Conservation (phyloP, 768 basidiomycete species). For the Hysterangium stoloniferum region DNA sequence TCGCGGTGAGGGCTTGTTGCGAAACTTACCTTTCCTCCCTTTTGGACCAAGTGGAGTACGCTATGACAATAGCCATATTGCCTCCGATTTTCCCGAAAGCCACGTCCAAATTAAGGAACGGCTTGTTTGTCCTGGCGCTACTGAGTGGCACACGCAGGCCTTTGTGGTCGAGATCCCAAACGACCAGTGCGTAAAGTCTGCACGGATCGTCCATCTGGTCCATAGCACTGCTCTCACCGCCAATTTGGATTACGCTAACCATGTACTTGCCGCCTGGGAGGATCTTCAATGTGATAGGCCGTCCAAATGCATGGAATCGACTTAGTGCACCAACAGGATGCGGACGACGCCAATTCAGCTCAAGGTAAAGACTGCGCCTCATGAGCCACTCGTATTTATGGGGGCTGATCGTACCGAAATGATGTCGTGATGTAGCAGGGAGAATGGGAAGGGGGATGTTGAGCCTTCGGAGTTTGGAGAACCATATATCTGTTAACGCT, state of each 20-base stretch:
- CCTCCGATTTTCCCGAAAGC: neutral
- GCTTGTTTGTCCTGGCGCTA: neutral
- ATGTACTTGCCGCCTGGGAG: slow-evolving; percentile 11
- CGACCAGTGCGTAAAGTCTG: neutral
- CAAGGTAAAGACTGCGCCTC: slow-evolving; percentile 2
- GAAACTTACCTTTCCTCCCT: neutral
- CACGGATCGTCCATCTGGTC: too few relatives aligned
- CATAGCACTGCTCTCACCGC: too few relatives aligned
- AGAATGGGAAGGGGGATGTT: slow-evolving; percentile 3
- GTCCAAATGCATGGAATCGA: neutral
- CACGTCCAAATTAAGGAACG: slow-evolving; percentile 5
- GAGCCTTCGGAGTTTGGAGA: slow-evolving; percentile 1
- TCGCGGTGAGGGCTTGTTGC: neutral
- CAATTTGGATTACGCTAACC: neutral
- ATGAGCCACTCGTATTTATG: slow-evolving; percentile 1
- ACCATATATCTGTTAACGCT: slow-evolving; percentile 1
- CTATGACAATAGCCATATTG: neutral
- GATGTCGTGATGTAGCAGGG: slow-evolving; percentile 1
- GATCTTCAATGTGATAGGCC: neutral
- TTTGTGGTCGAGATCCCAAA: slow-evolving; percentile 6
- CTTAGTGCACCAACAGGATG: neutral
- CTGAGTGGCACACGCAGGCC: neutral
- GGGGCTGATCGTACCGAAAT: neutral
- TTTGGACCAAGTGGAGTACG: slow-evolving; percentile 1
- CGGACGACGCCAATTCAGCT: slow-evolving; percentile 4